phyloP scores from a whole-genome alignment of 1,284 basidiomycete species.

The Heimioporus punctisporus region DNA sequence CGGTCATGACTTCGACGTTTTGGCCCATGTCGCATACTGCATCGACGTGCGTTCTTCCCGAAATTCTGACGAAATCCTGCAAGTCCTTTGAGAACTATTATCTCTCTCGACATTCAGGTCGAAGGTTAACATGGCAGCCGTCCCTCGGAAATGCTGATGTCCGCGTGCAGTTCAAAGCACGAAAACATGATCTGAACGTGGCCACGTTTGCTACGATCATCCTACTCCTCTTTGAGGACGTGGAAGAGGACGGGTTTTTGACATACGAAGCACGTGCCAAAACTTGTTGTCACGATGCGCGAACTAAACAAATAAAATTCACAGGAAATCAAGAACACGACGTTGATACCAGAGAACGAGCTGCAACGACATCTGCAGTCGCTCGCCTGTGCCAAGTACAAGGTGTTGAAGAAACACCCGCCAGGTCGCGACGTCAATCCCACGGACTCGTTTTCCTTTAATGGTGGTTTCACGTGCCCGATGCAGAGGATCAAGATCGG shows the following conservation, averaged over 20 bases:
- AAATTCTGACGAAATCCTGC: constrained; percentile 63
- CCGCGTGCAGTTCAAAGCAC: constrained; percentile 78
- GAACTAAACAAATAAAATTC: not conserved
- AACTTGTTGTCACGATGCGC: not conserved
- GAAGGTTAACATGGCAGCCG: constrained; percentile 94
- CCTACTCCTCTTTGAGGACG: constrained; percentile 85
- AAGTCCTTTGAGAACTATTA: constrained; percentile 92
- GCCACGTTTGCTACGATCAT: constrained; percentile 92
- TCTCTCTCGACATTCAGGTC: constrained; percentile 85
- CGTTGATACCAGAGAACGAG: constrained; percentile 77
- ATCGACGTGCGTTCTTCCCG: constrained; percentile 70
- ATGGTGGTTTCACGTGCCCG: constrained; percentile 77
- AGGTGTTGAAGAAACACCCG: constrained; percentile 92
- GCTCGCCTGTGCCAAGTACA: constrained; percentile 96
- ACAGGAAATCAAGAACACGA: constrained; percentile 74
- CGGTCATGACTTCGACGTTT: constrained; percentile 91
- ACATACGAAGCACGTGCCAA: constrained; percentile 66
- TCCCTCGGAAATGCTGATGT: constrained; percentile 95
- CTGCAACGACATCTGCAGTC: constrained; percentile 94
- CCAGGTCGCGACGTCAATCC: constrained; percentile 80
- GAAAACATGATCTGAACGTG: constrained; percentile 91
- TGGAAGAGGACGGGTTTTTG: constrained; percentile 68
- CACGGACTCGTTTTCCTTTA: constrained; percentile 90
- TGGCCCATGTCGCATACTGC: constrained; percentile 82
- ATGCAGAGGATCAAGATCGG: constrained; percentile 95